Percentiles rank a stretch among this genome's conserved stretches.
These are phyloP conservation scores for Saccharomycopsis oosterbeekiorum DNA, from an alignment of 805 yeast species.

Conservation along the genomic window DNA sequence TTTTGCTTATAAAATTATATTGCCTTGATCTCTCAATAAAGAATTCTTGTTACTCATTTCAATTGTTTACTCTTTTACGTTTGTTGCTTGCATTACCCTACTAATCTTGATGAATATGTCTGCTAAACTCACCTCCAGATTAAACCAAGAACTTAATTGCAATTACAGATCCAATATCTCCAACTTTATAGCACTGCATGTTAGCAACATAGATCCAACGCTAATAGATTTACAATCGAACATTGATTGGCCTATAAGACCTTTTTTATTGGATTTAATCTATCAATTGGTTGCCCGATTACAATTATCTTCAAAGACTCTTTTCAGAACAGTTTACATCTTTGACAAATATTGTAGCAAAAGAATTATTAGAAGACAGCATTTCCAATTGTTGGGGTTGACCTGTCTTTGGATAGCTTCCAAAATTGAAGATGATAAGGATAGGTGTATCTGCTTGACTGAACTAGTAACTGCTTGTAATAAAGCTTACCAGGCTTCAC, in stretches of 20 bases:
- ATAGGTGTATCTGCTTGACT: conserved; percentile 8
- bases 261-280: conserved; percentile 70
- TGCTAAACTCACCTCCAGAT: neutral
- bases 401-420: conserved; percentile 39
- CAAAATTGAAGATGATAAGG: conserved; percentile 25
- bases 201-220: conserved; percentile 28
- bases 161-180: conserved; percentile 8
- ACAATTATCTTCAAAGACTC: conserved; percentile 41
- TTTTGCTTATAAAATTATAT: neutral
- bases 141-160: conserved; percentile 1
- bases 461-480: conserved; percentile 43
- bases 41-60: neutral
- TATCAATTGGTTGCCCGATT: conserved; percentile 60
- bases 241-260: conserved; percentile 68
- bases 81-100: neutral
- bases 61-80: neutral
- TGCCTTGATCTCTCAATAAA: neutral
- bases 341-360: conserved; percentile 32
- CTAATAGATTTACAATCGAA: conserved; percentile 85
- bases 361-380: conserved; percentile 26
- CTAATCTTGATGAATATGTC: neutral
- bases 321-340: conserved; percentile 31
- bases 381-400: conserved; percentile 32
- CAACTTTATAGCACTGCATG: conserved; percentile 1
- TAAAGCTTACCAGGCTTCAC: conserved; percentile 21